Evolutionary conservation across 2,329 filamentous ascomycete genomes (phyloP).

Genomic region (Fusarium chaquense): DNA sequence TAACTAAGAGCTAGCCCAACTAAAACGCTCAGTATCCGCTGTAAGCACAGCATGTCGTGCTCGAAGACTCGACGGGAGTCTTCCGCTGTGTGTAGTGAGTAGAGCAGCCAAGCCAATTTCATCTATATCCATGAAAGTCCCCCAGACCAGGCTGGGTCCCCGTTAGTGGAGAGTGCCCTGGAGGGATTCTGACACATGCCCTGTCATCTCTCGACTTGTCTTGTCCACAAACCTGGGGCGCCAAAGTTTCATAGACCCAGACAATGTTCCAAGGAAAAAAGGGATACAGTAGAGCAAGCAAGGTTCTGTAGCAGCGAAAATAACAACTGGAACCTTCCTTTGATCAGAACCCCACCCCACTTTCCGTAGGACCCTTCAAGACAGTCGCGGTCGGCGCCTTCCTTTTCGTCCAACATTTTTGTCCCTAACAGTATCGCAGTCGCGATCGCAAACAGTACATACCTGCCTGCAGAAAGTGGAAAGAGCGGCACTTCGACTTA

Average conservation of each 20-base stretch:
- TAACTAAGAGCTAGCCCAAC: neutral
- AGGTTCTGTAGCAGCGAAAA: constrained; percentile 5
- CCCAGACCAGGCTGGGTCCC: neutral
- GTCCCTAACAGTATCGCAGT: constrained; percentile 9
- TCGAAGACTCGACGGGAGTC: constrained; percentile 1
- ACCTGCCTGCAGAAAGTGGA: constrained; percentile 4
- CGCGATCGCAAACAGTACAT: neutral
- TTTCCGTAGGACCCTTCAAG: constrained; percentile 4
- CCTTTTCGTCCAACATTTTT: constrained; percentile 13
- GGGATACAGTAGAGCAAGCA: constrained; percentile 10
- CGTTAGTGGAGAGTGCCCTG: constrained; percentile 3
- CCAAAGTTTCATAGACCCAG: constrained; percentile 34
- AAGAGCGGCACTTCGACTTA: constrained; percentile 20
- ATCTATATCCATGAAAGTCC: neutral
- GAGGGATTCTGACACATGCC: constrained; percentile 34
- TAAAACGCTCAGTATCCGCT: constrained; percentile 6
- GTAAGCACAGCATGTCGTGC: constrained; percentile 17
- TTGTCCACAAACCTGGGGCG: constrained; percentile 23
- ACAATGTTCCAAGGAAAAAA: constrained; percentile 25
- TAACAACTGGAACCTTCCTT: constrained; percentile 40
- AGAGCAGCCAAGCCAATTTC: neutral
- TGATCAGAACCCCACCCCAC: constrained; percentile 12
- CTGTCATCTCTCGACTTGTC: constrained; percentile 12
- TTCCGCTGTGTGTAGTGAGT: neutral
- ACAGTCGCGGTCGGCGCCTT: constrained; percentile 20